Evolutionary conservation across 192 early-diverging fungal species (phyloP).

Genomic region (Obelidium mucronatum): DNA sequence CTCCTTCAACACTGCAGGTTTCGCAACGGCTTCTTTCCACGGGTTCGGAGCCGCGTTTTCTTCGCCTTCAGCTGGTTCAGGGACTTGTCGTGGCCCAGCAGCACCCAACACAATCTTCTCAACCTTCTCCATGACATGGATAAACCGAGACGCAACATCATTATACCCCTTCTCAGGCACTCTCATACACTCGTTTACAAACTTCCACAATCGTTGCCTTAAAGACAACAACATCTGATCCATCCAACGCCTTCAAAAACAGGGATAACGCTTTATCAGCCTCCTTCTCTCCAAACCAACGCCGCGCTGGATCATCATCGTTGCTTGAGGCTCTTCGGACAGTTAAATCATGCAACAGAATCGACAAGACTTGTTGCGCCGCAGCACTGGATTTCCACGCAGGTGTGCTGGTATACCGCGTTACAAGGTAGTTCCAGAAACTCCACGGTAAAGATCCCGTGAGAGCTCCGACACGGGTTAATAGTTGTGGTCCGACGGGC

Average conservation of each 20-base stretch:
- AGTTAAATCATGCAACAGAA: constrained; percentile 21
- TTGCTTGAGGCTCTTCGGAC: not conserved
- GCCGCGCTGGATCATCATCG: not conserved
- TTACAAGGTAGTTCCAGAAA: constrained; percentile 26
- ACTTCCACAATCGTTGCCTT: constrained; percentile 6
- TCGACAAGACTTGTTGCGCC: not conserved
- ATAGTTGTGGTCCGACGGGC: not conserved
- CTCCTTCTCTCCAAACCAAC: constrained; percentile 37
- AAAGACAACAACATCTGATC: not conserved
- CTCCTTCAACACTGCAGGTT: not conserved
- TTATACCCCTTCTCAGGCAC: not conserved
- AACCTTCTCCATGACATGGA: constrained; percentile 2
- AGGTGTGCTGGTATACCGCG: constrained; percentile 13
- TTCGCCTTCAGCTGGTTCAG: not conserved
- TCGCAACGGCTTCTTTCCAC: not conserved
- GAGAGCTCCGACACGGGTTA: constrained; percentile 9
- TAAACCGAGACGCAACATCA: constrained; percentile 17
- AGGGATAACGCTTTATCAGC: constrained; percentile 14
- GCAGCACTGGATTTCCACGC: not conserved
- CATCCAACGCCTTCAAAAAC: not conserved
- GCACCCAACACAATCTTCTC: not conserved
- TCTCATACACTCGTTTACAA: not conserved
- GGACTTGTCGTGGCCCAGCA: too few relatives aligned
- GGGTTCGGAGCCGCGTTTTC: not conserved
- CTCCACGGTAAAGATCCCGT: constrained; percentile 24